phyloP scores from a whole-genome alignment of 1,284 basidiomycete genomes.

The Heterobasidion irregulare region DNA sequence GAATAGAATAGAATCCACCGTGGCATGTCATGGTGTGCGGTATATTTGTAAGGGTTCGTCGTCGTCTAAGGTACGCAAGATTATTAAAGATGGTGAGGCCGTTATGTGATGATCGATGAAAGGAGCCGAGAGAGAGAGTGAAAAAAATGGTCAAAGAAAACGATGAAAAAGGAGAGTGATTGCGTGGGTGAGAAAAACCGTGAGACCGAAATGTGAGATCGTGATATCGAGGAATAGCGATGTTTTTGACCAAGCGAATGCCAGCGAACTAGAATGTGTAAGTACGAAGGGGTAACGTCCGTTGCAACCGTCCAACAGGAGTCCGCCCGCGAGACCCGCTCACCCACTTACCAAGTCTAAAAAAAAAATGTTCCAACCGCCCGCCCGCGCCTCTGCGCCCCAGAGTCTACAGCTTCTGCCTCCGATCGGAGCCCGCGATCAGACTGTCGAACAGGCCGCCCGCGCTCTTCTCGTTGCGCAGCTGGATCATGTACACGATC shows the following conservation, averaged over 20 bases:
- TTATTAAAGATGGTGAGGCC: background rate
- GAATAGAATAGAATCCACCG: background rate
- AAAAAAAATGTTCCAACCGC: background rate
- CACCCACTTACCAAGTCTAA: background rate
- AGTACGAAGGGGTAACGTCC: no score
- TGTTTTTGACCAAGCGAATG: no score
- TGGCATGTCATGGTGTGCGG: background rate
- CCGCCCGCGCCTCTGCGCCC: no score
- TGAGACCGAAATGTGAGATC: background rate
- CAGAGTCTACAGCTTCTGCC: background rate
- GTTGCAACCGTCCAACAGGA: background rate
- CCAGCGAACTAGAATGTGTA: no score
- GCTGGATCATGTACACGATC: slow-evolving; percentile 95
- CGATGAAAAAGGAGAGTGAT: background rate
- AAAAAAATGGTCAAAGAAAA: background rate
- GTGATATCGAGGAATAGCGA: background rate
- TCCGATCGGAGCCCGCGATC: slow-evolving; percentile 82
- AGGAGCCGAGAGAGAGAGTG: background rate
- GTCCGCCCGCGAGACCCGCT: no score
- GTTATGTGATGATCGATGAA: background rate
- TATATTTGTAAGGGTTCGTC: background rate
- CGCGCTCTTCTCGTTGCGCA: slow-evolving; percentile 84
- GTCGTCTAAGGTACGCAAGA: background rate
- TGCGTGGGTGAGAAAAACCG: no score
- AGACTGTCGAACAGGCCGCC: slow-evolving; percentile 82